Evolutionary conservation across 495 filamentous ascomycete species (phyloP), one percentile per base, ranked within the genome.

Genomic region (Daldinia vernicosa): DNA sequence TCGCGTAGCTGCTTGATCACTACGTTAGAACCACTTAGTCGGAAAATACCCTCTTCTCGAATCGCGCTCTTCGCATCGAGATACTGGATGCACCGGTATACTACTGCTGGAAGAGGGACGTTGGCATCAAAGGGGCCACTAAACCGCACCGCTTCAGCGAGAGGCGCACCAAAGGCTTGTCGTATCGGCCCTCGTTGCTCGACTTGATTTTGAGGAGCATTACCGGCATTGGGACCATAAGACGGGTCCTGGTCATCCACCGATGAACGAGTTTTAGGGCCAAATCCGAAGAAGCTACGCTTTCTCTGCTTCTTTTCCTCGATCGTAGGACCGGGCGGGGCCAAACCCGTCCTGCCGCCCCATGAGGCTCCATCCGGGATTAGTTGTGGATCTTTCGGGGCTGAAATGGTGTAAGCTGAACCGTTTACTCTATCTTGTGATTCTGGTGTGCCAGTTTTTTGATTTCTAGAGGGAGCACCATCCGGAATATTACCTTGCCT

Each of bases 51-150:
- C 79, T 99, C 95, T 77, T 99, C 95, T 22, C 80, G 84, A 17
- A 90, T 86, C 40, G 95, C 96, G 60, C 91, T 88, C 80, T 97
- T 93, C 14, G 89, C 85, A 55, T 92, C 89, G 26, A 99, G 85
- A 78, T 97, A 99, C 77, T 98, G 93, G 68, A 99, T 91, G 73
- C 94, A 98, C 50, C 95, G 91, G 82, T 97, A 98, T 45, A 98
- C 94, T 1, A 98, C 95, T n/a, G 96, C 93, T 7, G 95, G 95
- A 35, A 99, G 82, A 52, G 90, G 88, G 19, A 91, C 88, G 56
- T 83, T 83, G 19, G 92, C 82, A 62, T 92, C 93, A 45, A 84
- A 77, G 6, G 95, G 95, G 14, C 87, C 84, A 68, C 90, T 92
- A 75, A 86, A 91, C 71, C 91, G 86, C 5, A 97, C 94, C 37